Conservation (phyloP, 2,329 filamentous ascomycete genomes). For the Arthrobotrys entomopaga region DNA sequence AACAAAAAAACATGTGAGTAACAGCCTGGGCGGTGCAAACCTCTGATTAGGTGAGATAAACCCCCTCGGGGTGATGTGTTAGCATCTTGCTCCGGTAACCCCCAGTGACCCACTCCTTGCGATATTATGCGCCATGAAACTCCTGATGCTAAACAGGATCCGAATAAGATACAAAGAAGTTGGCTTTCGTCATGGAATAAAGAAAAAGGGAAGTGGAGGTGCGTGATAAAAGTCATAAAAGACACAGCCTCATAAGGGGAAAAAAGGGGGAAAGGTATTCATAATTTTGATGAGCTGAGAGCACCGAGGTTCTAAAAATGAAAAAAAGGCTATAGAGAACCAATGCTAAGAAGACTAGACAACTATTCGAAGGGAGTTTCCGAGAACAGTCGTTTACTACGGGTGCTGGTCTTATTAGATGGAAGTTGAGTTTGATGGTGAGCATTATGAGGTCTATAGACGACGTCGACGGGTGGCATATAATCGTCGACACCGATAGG, state of each 20-base stretch:
- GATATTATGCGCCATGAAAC: slow-evolving; percentile 24
- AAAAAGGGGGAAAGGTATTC: background rate
- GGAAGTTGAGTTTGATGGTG: slow-evolving; percentile 51
- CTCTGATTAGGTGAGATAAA: too few relatives aligned
- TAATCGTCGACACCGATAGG: slow-evolving; percentile 49
- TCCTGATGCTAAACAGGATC: slow-evolving; percentile 50
- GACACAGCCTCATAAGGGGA: slow-evolving; percentile 12
- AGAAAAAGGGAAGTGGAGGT: background rate
- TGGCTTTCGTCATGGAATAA: background rate
- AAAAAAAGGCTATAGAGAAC: slow-evolving; percentile 3
- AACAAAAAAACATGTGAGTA: slow-evolving; percentile 6
- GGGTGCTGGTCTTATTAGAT: slow-evolving; percentile 35
- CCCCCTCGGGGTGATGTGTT: too few relatives aligned
- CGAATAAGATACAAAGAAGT: slow-evolving; percentile 33
- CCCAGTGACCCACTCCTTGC: too few relatives aligned
- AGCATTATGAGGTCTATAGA: slow-evolving; percentile 50
- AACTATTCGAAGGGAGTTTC: slow-evolving; percentile 51
- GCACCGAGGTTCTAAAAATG: slow-evolving; percentile 6
- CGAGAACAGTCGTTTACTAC: slow-evolving; percentile 53
- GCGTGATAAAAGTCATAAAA: slow-evolving; percentile 3
- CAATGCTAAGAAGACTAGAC: background rate
- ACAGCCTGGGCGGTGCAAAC: background rate
- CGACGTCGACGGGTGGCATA: slow-evolving; percentile 48
- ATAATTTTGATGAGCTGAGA: too few relatives aligned
- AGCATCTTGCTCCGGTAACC: too few relatives aligned